A percentile compares a stretch with the other conserved stretches of the same genome.
Evolutionary conservation across 2,329 filamentous ascomycete species (phyloP).

Genomic region (Exophiala sideris): DNA sequence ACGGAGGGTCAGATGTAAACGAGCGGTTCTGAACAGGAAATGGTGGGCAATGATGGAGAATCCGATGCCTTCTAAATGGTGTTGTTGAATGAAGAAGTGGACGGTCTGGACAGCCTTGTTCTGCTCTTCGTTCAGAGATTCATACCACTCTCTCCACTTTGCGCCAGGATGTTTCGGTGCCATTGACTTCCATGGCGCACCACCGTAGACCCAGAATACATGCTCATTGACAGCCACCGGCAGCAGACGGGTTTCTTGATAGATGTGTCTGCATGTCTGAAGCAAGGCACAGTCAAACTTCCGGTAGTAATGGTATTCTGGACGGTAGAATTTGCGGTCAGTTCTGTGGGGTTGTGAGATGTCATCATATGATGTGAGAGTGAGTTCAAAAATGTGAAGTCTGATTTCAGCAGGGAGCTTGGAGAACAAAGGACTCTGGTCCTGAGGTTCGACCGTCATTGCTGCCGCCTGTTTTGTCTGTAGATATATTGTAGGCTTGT

Average conservation of each 20-base stretch:
- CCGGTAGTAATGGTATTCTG: slow-evolving; percentile 32
- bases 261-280: slow-evolving; percentile 38
- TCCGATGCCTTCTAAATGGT: slow-evolving; percentile 27
- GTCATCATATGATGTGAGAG: slow-evolving; percentile 30
- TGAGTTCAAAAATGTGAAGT: slow-evolving; percentile 45
- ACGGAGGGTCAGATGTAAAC: slow-evolving; percentile 30
- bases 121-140: slow-evolving; percentile 27
- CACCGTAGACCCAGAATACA: slow-evolving; percentile 31
- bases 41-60: slow-evolving; percentile 2
- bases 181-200: slow-evolving; percentile 20
- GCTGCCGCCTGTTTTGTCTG: neutral
- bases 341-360: slow-evolving; percentile 24
- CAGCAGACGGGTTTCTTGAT: slow-evolving; percentile 37
- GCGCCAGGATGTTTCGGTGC: slow-evolving; percentile 3
- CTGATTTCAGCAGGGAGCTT: slow-evolving; percentile 50
- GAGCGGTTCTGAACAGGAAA: slow-evolving; percentile 17
- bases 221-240: slow-evolving; percentile 34
- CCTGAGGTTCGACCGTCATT: slow-evolving; percentile 15
- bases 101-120: slow-evolving; percentile 23
- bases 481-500: neutral
- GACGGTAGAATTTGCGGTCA: slow-evolving; percentile 31
- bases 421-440: slow-evolving; percentile 34
- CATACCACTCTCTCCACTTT: slow-evolving; percentile 20
- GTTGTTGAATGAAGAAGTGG: slow-evolving; percentile 32
- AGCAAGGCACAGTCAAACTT: slow-evolving; percentile 35